phyloP scores from a whole-genome alignment of 352 stramenopile genomes.

The Phytophthora fragariaefolia region DNA sequence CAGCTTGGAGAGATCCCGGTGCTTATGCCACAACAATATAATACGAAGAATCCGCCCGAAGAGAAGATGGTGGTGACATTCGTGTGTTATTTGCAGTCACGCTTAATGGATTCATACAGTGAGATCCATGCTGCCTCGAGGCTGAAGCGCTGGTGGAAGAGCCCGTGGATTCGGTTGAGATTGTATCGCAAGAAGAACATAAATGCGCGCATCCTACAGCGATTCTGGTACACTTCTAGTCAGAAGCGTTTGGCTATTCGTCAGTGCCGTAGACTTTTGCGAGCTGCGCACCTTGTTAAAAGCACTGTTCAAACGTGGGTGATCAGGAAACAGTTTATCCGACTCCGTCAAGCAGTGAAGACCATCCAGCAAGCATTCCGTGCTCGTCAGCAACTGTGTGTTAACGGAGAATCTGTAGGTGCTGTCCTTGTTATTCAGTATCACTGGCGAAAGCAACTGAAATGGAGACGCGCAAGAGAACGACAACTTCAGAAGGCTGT shows the following conservation, averaged over 20 bases:
- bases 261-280: constrained; percentile 67
- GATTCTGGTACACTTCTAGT: constrained; percentile 86
- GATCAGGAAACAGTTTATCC: constrained; percentile 34
- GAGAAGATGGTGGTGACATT: constrained; percentile 96
- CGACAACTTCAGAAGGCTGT: constrained; percentile 18
- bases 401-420: constrained; percentile 26
- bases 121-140: constrained; percentile 92
- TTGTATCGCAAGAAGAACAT: constrained; percentile 68
- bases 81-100: constrained; percentile 94
- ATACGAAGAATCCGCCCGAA: constrained; percentile 91
- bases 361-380: constrained; percentile 47
- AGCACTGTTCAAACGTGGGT: constrained; percentile 38
- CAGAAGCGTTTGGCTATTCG: constrained; percentile 74
- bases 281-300: constrained; percentile 66
- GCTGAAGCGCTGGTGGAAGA: constrained; percentile 89
- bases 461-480: constrained; percentile 28
- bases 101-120: constrained; percentile 93
- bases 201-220: constrained; percentile 66
- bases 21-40: constrained; percentile 85
- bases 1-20: constrained; percentile 94
- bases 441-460: constrained; percentile 40
- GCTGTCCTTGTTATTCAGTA: constrained; percentile 45
- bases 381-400: constrained; percentile 22
- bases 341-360: constrained; percentile 39
- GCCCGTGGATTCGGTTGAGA: constrained; percentile 54